Conservation (phyloP, 2,329 filamentous ascomycete species). For the Fusarium sp. region DNA sequence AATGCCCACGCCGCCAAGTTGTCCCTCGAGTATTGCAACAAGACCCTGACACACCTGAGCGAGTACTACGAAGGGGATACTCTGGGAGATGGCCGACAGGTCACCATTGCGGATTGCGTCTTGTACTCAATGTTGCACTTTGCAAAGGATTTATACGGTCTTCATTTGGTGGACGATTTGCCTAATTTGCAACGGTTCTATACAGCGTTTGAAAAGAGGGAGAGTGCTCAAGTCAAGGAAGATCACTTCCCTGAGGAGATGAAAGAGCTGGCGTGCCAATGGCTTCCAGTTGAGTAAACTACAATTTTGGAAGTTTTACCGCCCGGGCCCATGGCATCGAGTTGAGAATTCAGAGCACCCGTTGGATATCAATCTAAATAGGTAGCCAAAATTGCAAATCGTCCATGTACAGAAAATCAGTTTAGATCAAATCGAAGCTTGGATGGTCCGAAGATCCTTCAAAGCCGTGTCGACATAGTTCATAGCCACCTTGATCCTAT, state of each 20-base stretch:
- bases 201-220: slow-evolving; percentile 12
- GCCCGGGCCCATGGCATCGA: no score
- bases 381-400: no score
- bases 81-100: background rate
- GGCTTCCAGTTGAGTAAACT: slow-evolving; percentile 21
- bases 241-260: slow-evolving; percentile 19
- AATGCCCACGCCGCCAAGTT: background rate
- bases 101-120: slow-evolving; percentile 29
- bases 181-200: slow-evolving; percentile 18
- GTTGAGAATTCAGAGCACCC: no score
- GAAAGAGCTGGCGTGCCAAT: slow-evolving; percentile 22
- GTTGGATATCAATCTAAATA: no score
- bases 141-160: slow-evolving; percentile 22
- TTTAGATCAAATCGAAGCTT: no score
- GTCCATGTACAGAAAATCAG: no score
- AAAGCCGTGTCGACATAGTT: background rate
- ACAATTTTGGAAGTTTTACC: no score
- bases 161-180: slow-evolving; percentile 16
- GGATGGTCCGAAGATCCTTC: no score
- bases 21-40: slow-evolving; percentile 14
- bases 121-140: slow-evolving; percentile 31
- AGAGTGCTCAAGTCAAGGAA: slow-evolving; percentile 15
- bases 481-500: background rate
- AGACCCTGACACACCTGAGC: slow-evolving; percentile 14
- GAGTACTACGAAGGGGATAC: slow-evolving; percentile 20